Evolutionary conservation across 2,329 filamentous ascomycete genomes (phyloP), one percentile per base, ranked within the genome.

Genomic region (Gaeumannomyces sp.): DNA sequence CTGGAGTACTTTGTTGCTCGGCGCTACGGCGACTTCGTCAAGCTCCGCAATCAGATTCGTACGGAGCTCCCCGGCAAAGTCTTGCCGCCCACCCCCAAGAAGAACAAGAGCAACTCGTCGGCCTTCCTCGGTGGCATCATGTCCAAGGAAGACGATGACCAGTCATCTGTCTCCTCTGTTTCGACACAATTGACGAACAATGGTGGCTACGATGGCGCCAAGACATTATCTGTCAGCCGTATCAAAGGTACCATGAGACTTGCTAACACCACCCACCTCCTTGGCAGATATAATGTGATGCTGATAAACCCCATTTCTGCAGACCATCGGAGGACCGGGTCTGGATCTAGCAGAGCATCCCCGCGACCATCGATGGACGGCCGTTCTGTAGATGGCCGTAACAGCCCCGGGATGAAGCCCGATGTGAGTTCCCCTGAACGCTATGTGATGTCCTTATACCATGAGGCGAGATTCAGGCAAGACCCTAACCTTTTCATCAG

Each of bases 31-130:
- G 92, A 97, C 70, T 99, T 99, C 73, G 83, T 80, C 31, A 87
- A 85, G 68, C 81, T 99, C 66, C 89, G 96, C 75, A 94, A 90
- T 76, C 85, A 85, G 68, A 77, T 99, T 66, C 88, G 91, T 50
- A 86, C 88, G 16, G 95, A 99, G 76, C 82, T 98, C 64, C 95
- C 95, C 0, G 95, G 95, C 25, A 96, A 96, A 72, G 85, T 97
- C 7, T 81, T 99, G 3, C 91, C 93, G 14, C 86, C 92, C 1
- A 79, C 98, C 62, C 95, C 95, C 0, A 89, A 89, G 73, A 98
- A 98, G 84, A 97, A 97, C 76, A 96, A 94, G 76, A 85, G 88
- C 27, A 88, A 89, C 68, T 89, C 88, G 1, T 88, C 89, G 2
- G 80, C 90, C 31, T 74, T 90, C 28, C 76, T 89, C 14, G 76